A percentile compares a stretch with the other conserved stretches of the same genome.
Conservation (phyloP, 1,284 basidiomycete genomes). For the Sanghuangporus baumii region DNA sequence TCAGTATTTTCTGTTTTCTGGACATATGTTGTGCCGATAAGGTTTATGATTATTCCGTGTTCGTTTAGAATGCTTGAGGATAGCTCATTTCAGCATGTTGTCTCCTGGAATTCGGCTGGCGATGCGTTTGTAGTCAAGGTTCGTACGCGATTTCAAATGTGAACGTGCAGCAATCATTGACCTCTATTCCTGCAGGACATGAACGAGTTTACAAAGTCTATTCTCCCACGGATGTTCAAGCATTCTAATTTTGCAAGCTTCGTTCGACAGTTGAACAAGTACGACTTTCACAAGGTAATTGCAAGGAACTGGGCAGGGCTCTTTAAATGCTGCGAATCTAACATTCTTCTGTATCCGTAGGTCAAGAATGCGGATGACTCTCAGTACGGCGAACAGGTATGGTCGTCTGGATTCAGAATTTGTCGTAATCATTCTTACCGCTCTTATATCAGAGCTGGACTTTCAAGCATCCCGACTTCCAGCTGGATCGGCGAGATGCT, state of each 20-base stretch:
- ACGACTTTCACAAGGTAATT: slow-evolving; percentile 91
- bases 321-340: neutral
- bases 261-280: slow-evolving; percentile 95
- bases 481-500: slow-evolving; percentile 76
- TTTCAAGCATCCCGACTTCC: slow-evolving; percentile 93
- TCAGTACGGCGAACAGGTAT: slow-evolving; percentile 73
- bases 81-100: slow-evolving; percentile 63
- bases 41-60: neutral
- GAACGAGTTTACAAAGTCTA: slow-evolving; percentile 94
- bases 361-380: slow-evolving; percentile 79
- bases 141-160: slow-evolving; percentile 13
- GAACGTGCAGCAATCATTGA: neutral
- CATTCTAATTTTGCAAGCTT: slow-evolving; percentile 96
- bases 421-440: neutral
- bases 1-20: slow-evolving; percentile 30
- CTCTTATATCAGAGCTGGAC: slow-evolving; percentile 72
- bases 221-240: slow-evolving; percentile 93
- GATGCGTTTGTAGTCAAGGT: slow-evolving; percentile 93
- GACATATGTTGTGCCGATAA: neutral
- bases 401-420: slow-evolving; percentile 23
- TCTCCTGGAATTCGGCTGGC: slow-evolving; percentile 84
- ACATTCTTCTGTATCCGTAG: slow-evolving; percentile 24
- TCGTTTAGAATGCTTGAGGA: slow-evolving; percentile 80
- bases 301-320: neutral
- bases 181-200: slow-evolving; percentile 58